Base-by-base conservation (phyloP, 768 basidiomycete genomes). In the Suillus tomentosus region DNA sequence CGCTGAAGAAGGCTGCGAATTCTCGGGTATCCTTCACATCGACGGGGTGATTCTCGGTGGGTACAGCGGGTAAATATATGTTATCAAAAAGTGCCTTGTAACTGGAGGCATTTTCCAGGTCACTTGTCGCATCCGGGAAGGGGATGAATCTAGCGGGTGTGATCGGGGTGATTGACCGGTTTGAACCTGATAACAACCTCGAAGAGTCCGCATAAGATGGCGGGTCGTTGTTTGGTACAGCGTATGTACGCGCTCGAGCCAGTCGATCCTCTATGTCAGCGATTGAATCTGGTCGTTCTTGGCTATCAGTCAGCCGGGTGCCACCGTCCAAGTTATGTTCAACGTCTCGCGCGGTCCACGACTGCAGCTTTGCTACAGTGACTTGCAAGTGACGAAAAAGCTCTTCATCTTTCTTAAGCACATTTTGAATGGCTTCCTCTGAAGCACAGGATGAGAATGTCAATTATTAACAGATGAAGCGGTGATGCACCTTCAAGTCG, bases 1-100 rank as follows among this genome's bases (percentile, higher is more conserved):
- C 22, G 22, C 55, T n/a, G 64, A 42, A 64, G 40, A 66, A 66
- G 8, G 62, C 31, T 31, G 50, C 50, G 17, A 66, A 64, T 56
- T 66, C 65, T 27, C 63, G 48, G 34, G 15, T 11, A 36, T 53
- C 22, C 31, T 14, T 37, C 55, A 56, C 58, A 36, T 19, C 24
- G 24, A 50, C 48, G 3, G 13, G 22, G 22, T 22, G 4, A 0
- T 50, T 22, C 48, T 50, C 48, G 0, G 6, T 15, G 48, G 24
- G 48, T 9, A 48, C 11, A 22, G 22, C 22, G 11, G 22, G 14
- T 6, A 6, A 15, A 17, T 17, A 59, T 24, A 59, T 43, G 15
- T 11, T 13, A 4, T 15, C 4, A 24, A 59, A 59, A 34, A 9
- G 58, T 34, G 8, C 10, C 17, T 43, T 11, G 58, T 59, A 24